These are phyloP conservation scores for Rhodotorula sp. DNA, from an alignment of 1,284 basidiomycete genomes.

Conservation along the genomic window DNA sequence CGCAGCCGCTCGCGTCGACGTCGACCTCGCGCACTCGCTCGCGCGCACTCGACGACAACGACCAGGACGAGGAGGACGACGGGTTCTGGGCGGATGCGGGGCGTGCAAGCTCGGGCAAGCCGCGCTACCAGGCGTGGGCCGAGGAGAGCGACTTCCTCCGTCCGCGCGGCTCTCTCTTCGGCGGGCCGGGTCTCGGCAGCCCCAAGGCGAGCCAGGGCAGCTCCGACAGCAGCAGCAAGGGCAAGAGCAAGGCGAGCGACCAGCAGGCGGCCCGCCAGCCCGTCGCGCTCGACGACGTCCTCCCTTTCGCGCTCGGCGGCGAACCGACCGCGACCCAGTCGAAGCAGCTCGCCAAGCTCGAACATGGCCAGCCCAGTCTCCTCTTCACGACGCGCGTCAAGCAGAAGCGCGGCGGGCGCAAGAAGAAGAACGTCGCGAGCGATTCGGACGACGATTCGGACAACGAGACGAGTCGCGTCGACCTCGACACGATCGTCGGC, in stretches of 20 bases:
- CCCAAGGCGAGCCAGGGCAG: too few relatives aligned
- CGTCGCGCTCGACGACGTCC: neutral
- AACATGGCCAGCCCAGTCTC: neutral
- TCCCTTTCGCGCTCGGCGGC: neutral
- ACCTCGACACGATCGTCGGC: slow-evolving; percentile 2
- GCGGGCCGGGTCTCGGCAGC: too few relatives aligned
- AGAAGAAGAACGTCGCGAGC: neutral
- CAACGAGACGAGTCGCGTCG: neutral
- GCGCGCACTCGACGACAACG: too few relatives aligned
- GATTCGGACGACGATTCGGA: neutral
- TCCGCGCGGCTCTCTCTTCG: too few relatives aligned
- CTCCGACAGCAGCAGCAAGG: neutral
- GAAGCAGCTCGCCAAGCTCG: slow-evolving; percentile 2
- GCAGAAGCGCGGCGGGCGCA: neutral
- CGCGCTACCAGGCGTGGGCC: too few relatives aligned
- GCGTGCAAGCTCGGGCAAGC: too few relatives aligned
- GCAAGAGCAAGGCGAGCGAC: neutral
- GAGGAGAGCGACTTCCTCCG: too few relatives aligned
- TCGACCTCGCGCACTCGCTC: too few relatives aligned
- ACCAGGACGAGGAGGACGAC: too few relatives aligned
- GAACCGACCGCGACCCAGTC: too few relatives aligned
- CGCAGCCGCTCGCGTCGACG: too few relatives aligned
- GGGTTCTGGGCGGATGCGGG: too few relatives aligned
- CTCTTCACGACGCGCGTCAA: neutral
- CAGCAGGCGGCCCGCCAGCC: neutral